Percentiles rank a stretch among this genome's conserved stretches.
Conservation (phyloP, 805 yeast species). For the Saccharomyces cerevisiae region DNA sequence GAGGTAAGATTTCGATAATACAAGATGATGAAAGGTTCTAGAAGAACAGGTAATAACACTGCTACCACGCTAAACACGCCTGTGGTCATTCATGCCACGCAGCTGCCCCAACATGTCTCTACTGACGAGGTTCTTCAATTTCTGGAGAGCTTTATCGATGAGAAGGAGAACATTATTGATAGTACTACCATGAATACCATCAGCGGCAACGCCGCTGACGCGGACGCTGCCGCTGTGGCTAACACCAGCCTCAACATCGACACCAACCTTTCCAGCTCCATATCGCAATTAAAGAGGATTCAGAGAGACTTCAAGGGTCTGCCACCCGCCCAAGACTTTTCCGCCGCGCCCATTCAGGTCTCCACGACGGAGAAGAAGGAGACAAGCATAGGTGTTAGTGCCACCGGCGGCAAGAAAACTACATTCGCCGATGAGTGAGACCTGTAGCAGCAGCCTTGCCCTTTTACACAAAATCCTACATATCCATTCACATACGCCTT, state of each 20-base stretch:
- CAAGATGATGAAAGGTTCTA: conserved; percentile 19
- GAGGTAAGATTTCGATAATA: too few relatives aligned
- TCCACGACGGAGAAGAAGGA: conserved; percentile 5
- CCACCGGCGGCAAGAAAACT: conserved; percentile 26
- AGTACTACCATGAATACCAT: conserved; percentile 2
- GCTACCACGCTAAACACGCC: conserved; percentile 24
- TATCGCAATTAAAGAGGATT: conserved; percentile 59
- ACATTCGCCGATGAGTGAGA: conserved; percentile 16
- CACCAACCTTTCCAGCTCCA: conserved; percentile 25
- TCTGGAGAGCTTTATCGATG: conserved; percentile 21
- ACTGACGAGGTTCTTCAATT: conserved; percentile 23
- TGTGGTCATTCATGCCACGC: conserved; percentile 21
- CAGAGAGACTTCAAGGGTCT: conserved; percentile 75
- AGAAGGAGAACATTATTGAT: conserved; percentile 17
- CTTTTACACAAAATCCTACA: background rate
- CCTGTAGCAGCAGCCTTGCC: background rate
- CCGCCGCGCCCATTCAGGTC: conserved; percentile 1
- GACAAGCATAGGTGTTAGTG: conserved; percentile 12
- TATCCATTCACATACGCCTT: background rate
- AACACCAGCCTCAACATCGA: conserved; percentile 16
- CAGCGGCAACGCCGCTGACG: conserved; percentile 3
- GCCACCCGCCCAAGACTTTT: conserved; percentile 43
- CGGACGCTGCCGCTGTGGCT: conserved; percentile 7
- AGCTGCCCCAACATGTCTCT: conserved; percentile 18
- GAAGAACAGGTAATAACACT: conserved; percentile 14